phyloP scores from a whole-genome alignment of 2,329 filamentous ascomycete genomes.

The Aspergillus latus region DNA sequence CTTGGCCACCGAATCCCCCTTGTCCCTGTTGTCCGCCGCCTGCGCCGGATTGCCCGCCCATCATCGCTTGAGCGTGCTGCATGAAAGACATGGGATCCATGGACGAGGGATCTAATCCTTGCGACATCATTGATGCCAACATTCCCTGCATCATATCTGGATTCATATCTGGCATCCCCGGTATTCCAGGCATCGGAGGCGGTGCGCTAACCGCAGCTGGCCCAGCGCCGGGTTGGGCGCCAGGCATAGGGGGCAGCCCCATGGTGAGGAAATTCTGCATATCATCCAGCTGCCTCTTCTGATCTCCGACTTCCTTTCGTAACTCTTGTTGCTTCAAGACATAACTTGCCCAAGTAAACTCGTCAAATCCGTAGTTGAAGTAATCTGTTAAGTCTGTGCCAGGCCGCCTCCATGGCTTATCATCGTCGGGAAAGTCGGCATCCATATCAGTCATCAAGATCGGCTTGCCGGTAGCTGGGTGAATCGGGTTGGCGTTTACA shows the following conservation, averaged over 20 bases:
- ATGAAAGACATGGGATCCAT: slow-evolving; percentile 58
- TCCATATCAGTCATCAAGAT: slow-evolving; percentile 79
- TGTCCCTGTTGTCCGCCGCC: slow-evolving; percentile 37
- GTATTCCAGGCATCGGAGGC: slow-evolving; percentile 37
- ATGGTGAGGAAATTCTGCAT: slow-evolving; percentile 61
- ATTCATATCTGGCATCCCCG: slow-evolving; percentile 53
- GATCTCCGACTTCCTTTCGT: slow-evolving; percentile 72
- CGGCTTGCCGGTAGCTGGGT: slow-evolving; percentile 72
- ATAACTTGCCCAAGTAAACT: slow-evolving; percentile 96
- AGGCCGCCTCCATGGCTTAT: slow-evolving; percentile 93
- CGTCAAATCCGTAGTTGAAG: slow-evolving; percentile 99
- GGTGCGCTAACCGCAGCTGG: slow-evolving; percentile 29
- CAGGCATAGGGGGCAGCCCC: slow-evolving; percentile 50
- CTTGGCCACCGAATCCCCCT: slow-evolving; percentile 38
- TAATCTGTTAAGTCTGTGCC: slow-evolving; percentile 95
- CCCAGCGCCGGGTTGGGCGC: slow-evolving; percentile 29
- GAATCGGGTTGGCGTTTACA: slow-evolving; percentile 76
- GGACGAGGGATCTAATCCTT: slow-evolving; percentile 54
- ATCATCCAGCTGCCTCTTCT: slow-evolving; percentile 68
- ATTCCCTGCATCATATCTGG: slow-evolving; percentile 61
- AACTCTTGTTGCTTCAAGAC: slow-evolving; percentile 82
- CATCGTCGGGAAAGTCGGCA: slow-evolving; percentile 69
- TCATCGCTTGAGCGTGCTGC: slow-evolving; percentile 54
- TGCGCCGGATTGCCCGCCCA: slow-evolving; percentile 44
- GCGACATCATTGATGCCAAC: slow-evolving; percentile 55